Evolutionary conservation across 345 rosid genomes (phyloP).

Genomic region (sweet orange (Citrus sinensis)): DVS_A1.0 CM039166.1:21701001-21701500

Average conservation of each 20-base stretch:
- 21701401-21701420: conserved; percentile 74
- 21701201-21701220: conserved; percentile 2
- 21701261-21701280: conserved; percentile 80
- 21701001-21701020: not conserved
- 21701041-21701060: not conserved
- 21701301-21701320: conserved; percentile 88
- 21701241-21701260: conserved; percentile 83
- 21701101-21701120: conserved; percentile 39
- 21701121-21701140: conserved; percentile 37
- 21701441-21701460: conserved; percentile 53
- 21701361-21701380: conserved; percentile 87
- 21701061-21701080: conserved; percentile 2
- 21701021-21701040: not conserved
- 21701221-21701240: conserved; percentile 38
- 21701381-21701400: conserved; percentile 92
- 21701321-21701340: conserved; percentile 94
- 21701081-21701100: conserved; percentile 14
- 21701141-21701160: not conserved
- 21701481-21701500: conserved; percentile 18
- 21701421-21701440: conserved; percentile 60
- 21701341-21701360: conserved; percentile 95
- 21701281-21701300: conserved; percentile 77
- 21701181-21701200: not conserved
- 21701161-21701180: not conserved
- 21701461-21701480: conserved; percentile 20